phyloP scores from a whole-genome alignment of 2,329 filamentous ascomycete genomes.

The Thielaviopsis populi region DNA sequence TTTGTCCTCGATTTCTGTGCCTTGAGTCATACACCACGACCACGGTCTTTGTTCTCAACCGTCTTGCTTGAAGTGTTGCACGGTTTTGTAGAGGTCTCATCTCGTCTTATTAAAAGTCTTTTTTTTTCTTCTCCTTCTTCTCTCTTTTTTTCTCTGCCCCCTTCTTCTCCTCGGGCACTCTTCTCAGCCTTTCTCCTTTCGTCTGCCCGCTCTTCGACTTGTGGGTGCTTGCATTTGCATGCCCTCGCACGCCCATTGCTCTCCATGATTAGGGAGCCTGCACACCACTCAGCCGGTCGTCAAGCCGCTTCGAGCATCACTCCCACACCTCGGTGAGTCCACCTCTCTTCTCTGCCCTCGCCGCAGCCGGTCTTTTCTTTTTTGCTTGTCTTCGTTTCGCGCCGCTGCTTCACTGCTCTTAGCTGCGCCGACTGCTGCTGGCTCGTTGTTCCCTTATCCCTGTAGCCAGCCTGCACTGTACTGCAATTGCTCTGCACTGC shows the following conservation, averaged over 20 bases:
- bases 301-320: conserved; percentile 10
- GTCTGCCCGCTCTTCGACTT: conserved; percentile 1
- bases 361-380: not conserved
- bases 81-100: no score
- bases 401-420: not conserved
- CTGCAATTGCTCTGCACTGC: not conserved
- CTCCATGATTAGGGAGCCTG: conserved; percentile 16
- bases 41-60: not conserved
- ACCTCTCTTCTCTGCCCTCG: not conserved
- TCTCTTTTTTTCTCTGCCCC: conserved; percentile 4
- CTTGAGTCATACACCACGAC: not conserved
- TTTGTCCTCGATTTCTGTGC: not conserved
- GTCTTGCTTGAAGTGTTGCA: not conserved
- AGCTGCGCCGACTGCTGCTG: not conserved
- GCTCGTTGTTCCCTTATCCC: not conserved
- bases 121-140: conserved; percentile 9
- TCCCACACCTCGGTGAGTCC: conserved; percentile 6
- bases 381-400: not conserved
- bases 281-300: conserved; percentile 9
- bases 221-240: conserved; percentile 21
- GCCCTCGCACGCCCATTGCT: conserved; percentile 23
- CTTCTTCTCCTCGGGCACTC: not conserved
- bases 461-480: no score
- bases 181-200: conserved; percentile 4
- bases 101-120: not conserved